These are phyloP conservation scores for Haplosporangium sp. DNA, from an alignment of 371 early-diverging fungal species.

Conservation along the genomic window DNA sequence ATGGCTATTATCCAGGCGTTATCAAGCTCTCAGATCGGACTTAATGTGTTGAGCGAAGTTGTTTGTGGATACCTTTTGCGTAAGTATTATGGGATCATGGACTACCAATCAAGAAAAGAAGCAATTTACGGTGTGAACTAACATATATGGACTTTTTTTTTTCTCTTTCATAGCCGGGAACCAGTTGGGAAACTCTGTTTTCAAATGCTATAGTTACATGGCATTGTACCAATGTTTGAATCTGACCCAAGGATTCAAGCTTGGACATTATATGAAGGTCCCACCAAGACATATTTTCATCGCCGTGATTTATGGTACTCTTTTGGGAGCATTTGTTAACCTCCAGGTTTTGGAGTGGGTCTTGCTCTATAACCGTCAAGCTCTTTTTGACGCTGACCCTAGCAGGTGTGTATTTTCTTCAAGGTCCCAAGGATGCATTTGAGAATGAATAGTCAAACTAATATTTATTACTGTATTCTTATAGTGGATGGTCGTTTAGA, in stretches of 20 bases:
- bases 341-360: slow-evolving; percentile 46
- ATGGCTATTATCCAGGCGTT: slow-evolving; percentile 75
- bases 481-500: slow-evolving; percentile 52
- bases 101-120: slow-evolving; percentile 6
- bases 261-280: slow-evolving; percentile 53
- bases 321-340: slow-evolving; percentile 41
- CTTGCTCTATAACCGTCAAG: slow-evolving; percentile 31
- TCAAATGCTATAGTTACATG: slow-evolving; percentile 66
- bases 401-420: slow-evolving; percentile 12
- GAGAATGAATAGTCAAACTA: not conserved
- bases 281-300: slow-evolving; percentile 46
- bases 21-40: slow-evolving; percentile 63
- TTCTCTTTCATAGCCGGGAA: slow-evolving; percentile 58
- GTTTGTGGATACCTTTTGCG: slow-evolving; percentile 61
- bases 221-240: slow-evolving; percentile 65
- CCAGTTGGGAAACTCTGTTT: slow-evolving; percentile 58
- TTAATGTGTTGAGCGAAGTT: slow-evolving; percentile 80
- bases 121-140: slow-evolving; percentile 18
- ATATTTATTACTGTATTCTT: not conserved
- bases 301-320: slow-evolving; percentile 41
- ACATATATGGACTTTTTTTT: not conserved
- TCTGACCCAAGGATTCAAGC: slow-evolving; percentile 49
- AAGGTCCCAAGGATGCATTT: too few species aligned
- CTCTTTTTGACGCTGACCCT: slow-evolving; percentile 26
- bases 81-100: slow-evolving; percentile 11